Evolutionary conservation across 176 grass and related monocot species (phyloP).

Genomic region (Aechmea fasciata): DNA sequence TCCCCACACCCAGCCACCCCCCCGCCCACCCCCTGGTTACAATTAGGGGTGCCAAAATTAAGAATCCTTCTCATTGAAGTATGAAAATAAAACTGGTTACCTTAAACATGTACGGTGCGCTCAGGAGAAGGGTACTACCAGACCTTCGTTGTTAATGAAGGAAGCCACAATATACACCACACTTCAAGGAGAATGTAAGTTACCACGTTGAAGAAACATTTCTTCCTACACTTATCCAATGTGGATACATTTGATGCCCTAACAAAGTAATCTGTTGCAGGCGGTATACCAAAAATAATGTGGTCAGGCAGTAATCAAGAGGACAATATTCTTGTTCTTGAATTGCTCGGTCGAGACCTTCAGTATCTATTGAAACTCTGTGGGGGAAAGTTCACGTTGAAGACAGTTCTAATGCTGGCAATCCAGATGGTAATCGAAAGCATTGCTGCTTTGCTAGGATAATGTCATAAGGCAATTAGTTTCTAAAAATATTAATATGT

Average conservation of each 20-base stretch:
- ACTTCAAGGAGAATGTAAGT: slow-evolving; percentile 1
- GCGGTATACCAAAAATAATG: not conserved
- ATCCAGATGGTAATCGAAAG: not conserved
- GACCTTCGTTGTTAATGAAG: not conserved
- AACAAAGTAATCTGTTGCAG: not conserved
- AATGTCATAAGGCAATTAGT: too few species aligned
- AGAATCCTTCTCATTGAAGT: too few species aligned
- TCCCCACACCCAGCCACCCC: too few species aligned
- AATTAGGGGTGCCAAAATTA: too few species aligned
- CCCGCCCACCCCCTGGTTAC: too few species aligned
- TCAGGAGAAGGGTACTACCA: too few species aligned
- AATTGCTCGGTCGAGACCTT: not conserved
- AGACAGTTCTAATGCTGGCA: slow-evolving; percentile 1
- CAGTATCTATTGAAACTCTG: not conserved
- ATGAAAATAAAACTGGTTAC: too few species aligned
- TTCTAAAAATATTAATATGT: too few species aligned
- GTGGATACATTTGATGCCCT: not conserved
- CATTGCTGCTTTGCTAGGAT: too few species aligned
- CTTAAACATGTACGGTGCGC: too few species aligned
- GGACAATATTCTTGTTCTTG: not conserved
- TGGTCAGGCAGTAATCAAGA: not conserved
- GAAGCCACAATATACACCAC: not conserved
- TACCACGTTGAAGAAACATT: not conserved
- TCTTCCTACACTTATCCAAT: not conserved
- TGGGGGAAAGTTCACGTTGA: not conserved